phyloP scores from a whole-genome alignment of 23 red algal genomes.

The Gracilaria caudata region DNA sequence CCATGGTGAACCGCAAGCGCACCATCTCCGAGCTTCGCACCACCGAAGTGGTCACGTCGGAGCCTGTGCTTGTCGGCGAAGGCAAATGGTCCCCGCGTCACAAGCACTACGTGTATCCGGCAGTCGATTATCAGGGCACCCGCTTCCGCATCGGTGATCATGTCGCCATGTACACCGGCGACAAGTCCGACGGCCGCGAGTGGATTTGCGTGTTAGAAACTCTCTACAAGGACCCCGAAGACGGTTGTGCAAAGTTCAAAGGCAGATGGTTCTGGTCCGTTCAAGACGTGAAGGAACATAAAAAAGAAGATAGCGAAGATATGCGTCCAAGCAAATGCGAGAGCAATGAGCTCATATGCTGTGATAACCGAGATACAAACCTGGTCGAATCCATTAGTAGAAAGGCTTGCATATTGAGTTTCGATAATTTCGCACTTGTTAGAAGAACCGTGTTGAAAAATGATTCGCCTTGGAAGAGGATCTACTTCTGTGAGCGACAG shows the following conservation, averaged over 20 bases:
- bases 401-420: slow-evolving; percentile 41
- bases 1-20: slow-evolving; percentile 53
- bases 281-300: slow-evolving; percentile 42
- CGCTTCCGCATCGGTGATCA: slow-evolving; percentile 68
- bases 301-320: slow-evolving; percentile 10
- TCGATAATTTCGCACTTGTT: slow-evolving; percentile 67
- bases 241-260: slow-evolving; percentile 43
- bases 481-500: slow-evolving; percentile 64
- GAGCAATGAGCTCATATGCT: slow-evolving; percentile 44
- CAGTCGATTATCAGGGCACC: slow-evolving; percentile 58
- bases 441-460: slow-evolving; percentile 34
- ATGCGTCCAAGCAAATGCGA: slow-evolving; percentile 62
- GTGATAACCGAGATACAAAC: slow-evolving; percentile 67
- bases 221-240: slow-evolving; percentile 43
- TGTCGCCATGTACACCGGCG: slow-evolving; percentile 62
- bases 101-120: slow-evolving; percentile 15
- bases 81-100: slow-evolving; percentile 13
- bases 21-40: slow-evolving; percentile 30
- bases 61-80: slow-evolving; percentile 40
- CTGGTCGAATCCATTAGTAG: slow-evolving; percentile 67
- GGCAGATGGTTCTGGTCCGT: slow-evolving; percentile 74
- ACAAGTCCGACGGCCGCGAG: slow-evolving; percentile 44
- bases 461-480: slow-evolving; percentile 24
- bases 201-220: slow-evolving; percentile 64
- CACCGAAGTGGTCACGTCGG: slow-evolving; percentile 45